Conservation (phyloP, 2,329 filamentous ascomycete genomes). For the Lecanicillium sp. region DNA sequence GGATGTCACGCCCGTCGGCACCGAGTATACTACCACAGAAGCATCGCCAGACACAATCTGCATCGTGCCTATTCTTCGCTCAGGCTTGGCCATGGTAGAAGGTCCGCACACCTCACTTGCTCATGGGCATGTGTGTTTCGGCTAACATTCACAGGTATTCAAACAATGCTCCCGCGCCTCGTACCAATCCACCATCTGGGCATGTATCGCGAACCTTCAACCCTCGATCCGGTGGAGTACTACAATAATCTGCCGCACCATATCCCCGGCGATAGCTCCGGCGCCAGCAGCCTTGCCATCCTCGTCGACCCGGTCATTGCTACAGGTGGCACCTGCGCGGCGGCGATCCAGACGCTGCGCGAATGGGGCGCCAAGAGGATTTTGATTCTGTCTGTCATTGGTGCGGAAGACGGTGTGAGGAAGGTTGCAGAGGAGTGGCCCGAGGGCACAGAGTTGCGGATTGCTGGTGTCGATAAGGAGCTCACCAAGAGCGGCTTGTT, state of each 20-base stretch:
- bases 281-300: constrained; percentile 56
- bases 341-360: constrained; percentile 78
- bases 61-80: constrained; percentile 86
- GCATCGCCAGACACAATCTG: constrained; percentile 61
- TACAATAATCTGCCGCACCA: constrained; percentile 94
- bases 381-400: constrained; percentile 68
- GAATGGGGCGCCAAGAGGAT: constrained; percentile 89
- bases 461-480: constrained; percentile 68
- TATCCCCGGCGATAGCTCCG: constrained; percentile 30
- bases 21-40: constrained; percentile 58
- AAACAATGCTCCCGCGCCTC: constrained; percentile 70
- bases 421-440: constrained; percentile 71
- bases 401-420: constrained; percentile 59
- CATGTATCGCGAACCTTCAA: constrained; percentile 83
- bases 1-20: constrained; percentile 73
- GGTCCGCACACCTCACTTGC: constrained; percentile 37
- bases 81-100: constrained; percentile 85
- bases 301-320: constrained; percentile 89
- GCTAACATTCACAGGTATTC: constrained; percentile 48
- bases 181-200: constrained; percentile 89
- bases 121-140: neutral
- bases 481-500: constrained; percentile 81
- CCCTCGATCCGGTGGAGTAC: constrained; percentile 87
- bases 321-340: constrained; percentile 81
- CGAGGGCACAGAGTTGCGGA: constrained; percentile 70